These are phyloP conservation scores for Naumovozyma baii DNA, from an alignment of 805 yeast genomes.

Conservation along the genomic window DNA sequence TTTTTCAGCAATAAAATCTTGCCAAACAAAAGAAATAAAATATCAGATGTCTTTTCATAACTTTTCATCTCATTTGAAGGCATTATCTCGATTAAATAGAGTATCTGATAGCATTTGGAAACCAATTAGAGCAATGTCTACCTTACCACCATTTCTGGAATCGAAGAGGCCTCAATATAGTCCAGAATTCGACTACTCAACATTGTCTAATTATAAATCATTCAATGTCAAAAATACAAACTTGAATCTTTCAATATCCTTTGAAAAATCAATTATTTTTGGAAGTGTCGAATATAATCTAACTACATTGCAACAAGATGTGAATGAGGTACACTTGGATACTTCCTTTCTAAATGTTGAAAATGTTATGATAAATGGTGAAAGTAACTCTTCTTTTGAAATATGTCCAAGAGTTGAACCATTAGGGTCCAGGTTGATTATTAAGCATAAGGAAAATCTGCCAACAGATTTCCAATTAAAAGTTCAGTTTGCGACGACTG, in stretches of 20 bases:
- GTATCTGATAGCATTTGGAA: neutral
- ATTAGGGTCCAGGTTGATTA: conserved; percentile 47
- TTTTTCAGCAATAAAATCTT: too few species aligned
- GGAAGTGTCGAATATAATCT: conserved; percentile 51
- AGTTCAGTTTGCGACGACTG: conserved; percentile 60
- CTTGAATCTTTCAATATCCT: conserved; percentile 45
- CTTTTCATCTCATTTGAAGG: neutral
- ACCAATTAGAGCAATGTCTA: conserved; percentile 2
- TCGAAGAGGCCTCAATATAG: conserved; percentile 23
- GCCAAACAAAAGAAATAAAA: too few species aligned
- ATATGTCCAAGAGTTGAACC: conserved; percentile 40
- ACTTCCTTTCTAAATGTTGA: conserved; percentile 51
- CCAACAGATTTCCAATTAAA: conserved; percentile 22
- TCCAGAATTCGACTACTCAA: conserved; percentile 64
- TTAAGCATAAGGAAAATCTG: conserved; percentile 16
- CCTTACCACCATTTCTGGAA: conserved; percentile 24
- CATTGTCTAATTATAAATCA: conserved; percentile 58
- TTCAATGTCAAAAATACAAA: conserved; percentile 45
- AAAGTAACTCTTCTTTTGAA: conserved; percentile 17
- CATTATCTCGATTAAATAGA: neutral
- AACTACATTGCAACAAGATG: conserved; percentile 20
- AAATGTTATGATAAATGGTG: conserved; percentile 37
- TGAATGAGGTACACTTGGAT: conserved; percentile 47
- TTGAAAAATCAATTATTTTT: conserved; percentile 39
- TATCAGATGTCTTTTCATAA: neutral